Percentiles rank a stretch among this genome's conserved stretches.
These are phyloP conservation scores for Candida sithepensis DNA, from an alignment of 805 yeast species.

Conservation along the genomic window DNA sequence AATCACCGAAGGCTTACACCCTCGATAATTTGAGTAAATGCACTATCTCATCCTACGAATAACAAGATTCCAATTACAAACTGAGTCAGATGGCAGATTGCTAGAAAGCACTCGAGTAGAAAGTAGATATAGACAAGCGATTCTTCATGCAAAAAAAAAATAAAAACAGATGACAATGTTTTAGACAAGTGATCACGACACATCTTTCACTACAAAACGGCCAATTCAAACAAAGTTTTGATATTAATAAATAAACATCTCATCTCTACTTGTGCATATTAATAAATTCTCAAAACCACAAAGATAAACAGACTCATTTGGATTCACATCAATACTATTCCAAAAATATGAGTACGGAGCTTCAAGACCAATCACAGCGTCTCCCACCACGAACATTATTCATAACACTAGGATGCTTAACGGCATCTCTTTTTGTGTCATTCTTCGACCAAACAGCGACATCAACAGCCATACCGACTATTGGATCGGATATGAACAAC, in stretches of 20 bases:
- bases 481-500: conserved; percentile 43
- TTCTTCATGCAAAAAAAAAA: neutral
- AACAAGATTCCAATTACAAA: too few relatives aligned
- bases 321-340: too few relatives aligned
- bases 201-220: too few relatives aligned
- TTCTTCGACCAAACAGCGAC: conserved; percentile 50
- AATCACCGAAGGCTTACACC: too few relatives aligned
- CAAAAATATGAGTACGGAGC: conserved; percentile 6
- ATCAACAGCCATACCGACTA: conserved; percentile 45
- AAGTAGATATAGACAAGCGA: neutral
- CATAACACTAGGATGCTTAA: conserved; percentile 14
- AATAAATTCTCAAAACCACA: too few relatives aligned
- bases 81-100: neutral
- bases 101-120: neutral
- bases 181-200: too few relatives aligned
- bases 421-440: conserved; percentile 27
- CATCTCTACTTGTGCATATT: too few relatives aligned
- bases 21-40: too few relatives aligned
- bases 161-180: too few relatives aligned
- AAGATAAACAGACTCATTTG: neutral
- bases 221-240: too few relatives aligned
- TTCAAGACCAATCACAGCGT: conserved; percentile 19
- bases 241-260: too few relatives aligned
- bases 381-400: conserved; percentile 12
- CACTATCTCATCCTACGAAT: too few relatives aligned